phyloP scores from a whole-genome alignment of 2,329 filamentous ascomycete species.

The Hypoxylon rubiginosum region DNA sequence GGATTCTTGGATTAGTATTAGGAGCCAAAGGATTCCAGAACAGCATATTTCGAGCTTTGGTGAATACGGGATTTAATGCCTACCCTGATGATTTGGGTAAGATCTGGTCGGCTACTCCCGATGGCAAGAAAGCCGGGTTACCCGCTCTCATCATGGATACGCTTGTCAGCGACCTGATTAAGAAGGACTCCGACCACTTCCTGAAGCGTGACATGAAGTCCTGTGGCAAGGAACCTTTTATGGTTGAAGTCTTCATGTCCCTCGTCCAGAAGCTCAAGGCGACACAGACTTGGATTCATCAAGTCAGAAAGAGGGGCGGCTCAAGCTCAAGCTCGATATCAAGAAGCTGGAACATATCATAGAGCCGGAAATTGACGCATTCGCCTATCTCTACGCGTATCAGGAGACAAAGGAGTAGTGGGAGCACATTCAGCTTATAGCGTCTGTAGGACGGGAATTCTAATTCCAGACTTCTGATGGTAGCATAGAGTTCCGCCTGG shows the following conservation, averaged over 20 bases:
- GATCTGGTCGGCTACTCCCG: neutral
- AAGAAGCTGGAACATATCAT: neutral
- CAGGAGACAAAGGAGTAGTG: neutral
- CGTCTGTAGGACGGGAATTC: neutral
- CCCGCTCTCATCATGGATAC: neutral
- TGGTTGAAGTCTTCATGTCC: neutral
- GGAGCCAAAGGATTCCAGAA: neutral
- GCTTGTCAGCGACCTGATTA: neutral
- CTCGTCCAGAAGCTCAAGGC: neutral
- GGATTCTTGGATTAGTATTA: neutral
- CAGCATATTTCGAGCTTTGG: neutral
- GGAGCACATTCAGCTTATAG: neutral
- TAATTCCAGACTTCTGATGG: neutral
- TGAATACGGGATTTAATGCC: too few relatives aligned
- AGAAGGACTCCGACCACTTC: neutral
- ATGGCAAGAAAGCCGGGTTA: neutral
- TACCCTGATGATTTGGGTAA: neutral
- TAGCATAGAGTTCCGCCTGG: neutral
- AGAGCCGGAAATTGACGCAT: neutral
- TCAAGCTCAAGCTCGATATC: neutral
- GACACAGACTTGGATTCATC: neutral
- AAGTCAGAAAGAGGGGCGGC: neutral
- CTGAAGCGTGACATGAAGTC: neutral
- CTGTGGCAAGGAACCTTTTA: neutral
- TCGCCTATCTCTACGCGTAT: neutral